Percentiles rank a stretch among this genome's conserved stretches.
These are phyloP conservation scores for Boletus patriciae DNA, from an alignment of 768 basidiomycete genomes.

Conservation along the genomic window DNA sequence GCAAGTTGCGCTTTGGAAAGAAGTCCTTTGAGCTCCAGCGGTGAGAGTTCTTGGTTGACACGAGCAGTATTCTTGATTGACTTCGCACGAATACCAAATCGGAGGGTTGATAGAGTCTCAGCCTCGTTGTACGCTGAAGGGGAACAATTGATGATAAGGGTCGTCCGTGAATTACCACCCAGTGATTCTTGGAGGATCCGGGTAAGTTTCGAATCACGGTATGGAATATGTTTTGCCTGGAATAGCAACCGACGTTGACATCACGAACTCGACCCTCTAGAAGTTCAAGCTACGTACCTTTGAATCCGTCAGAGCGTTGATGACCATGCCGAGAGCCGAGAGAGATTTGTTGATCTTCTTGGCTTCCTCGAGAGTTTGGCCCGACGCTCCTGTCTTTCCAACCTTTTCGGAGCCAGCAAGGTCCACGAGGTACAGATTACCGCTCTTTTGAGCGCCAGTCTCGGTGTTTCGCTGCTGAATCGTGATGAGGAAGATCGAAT, in stretches of 20 bases:
- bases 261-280: slow-evolving; percentile 1
- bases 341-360: slow-evolving; percentile 99
- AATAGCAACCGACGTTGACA: slow-evolving; percentile 1
- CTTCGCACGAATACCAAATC: slow-evolving; percentile 99
- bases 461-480: slow-evolving; percentile 97
- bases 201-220: slow-evolving; percentile 98
- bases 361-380: slow-evolving; percentile 97
- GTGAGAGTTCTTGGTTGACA: slow-evolving; percentile 96
- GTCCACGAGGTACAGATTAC: slow-evolving; percentile 96
- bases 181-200: slow-evolving; percentile 98
- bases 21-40: slow-evolving; percentile 90
- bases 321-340: slow-evolving; percentile 98
- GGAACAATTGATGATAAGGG: slow-evolving; percentile 99
- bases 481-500: slow-evolving; percentile 97
- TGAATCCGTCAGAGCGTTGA: slow-evolving; percentile 94
- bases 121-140: slow-evolving; percentile 96
- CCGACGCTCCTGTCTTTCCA: slow-evolving; percentile 98
- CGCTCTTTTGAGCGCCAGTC: slow-evolving; percentile 92
- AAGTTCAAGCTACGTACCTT: slow-evolving; percentile 57
- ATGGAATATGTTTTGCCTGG: slow-evolving; percentile 95
- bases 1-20: slow-evolving; percentile 88
- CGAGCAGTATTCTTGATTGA: slow-evolving; percentile 99
- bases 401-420: slow-evolving; percentile 99
- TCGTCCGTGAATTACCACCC: slow-evolving; percentile 92
- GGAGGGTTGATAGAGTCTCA: slow-evolving; percentile 94